Base-by-base conservation (phyloP, 129 eudicot genomes). In the Flaveria linearis region DNA sequence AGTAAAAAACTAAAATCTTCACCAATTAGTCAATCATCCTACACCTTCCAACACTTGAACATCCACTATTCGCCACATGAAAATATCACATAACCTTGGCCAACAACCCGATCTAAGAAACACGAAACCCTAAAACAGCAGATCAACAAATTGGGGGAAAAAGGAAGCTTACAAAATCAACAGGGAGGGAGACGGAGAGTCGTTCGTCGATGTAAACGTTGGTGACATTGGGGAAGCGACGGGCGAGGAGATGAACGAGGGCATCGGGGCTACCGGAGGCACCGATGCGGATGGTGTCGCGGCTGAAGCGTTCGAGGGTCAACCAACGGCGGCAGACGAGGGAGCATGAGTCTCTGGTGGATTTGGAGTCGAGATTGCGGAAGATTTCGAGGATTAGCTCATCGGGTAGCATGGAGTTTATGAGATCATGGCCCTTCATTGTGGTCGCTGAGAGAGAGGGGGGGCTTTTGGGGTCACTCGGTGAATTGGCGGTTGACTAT, bases 251-350 rank as follows among this genome's bases (percentile, higher is more conserved):
- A 20, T 75, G n/a, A 14, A 90, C 86, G 51, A 88, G 86, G 11
- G 81, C 80, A 62, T 90, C 97, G 5, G 98, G 96, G 55, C 80
- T 72, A 5, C 88, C 91, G 3, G 98, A 90, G 8, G 98, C 98
- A 13, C 94, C 96, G 85, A 92, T 82, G 9, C 92, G 96, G 55
- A 92, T 77, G 11, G 98, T 86, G 50, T 85, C 91, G 17, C 98
- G 98, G 87, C 97, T 88, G 53, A 84, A 81, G 22, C 96, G 86
- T 64, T 93, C 97, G 33, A 93, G 89, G 43, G 60, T 45, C 56
- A 85, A 83, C 98, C 98, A 93, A 15, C 97, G 83, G 55, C 86
- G 86, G 84, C 98, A 93, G n/a, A 93, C 98, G 28, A 93, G 85
- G 8, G 97, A 86, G 60, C 86, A 83, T 0, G 97, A 90, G 43